Base-by-base conservation (phyloP, 306 rosid species). In the Pterocarpus macrocarpus region DNA sequence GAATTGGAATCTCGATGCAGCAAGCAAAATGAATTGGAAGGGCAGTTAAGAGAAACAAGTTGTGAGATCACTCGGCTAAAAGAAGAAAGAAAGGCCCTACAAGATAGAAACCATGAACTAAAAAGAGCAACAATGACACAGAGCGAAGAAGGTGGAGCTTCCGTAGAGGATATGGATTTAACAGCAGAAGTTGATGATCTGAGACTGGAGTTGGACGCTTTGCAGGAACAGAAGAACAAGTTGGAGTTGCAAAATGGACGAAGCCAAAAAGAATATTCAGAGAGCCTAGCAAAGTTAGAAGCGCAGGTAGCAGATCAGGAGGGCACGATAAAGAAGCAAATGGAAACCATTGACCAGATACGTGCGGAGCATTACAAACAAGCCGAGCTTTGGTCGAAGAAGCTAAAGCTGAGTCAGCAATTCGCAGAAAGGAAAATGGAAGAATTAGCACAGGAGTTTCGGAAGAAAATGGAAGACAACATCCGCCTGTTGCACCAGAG, bases 401-500 rank as follows among this genome's bases (percentile, higher is more conserved):
- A 79, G 52, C 59, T 50, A 12, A 86, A 35, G 81, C n/a, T 65
- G 5, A 82, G 59, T 15, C 80, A 50, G 39, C 82, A 79, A 57
- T 15, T 22, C 4, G 78, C 85, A 17, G 94, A 91, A 39, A 88
- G 87, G 82, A 91, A 87, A 69, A 83, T 91, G 75, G 92, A 88
- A 50, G 97, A 92, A 14, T 6, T 90, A 63, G 95, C 85, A 0
- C 84, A 86, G 8, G 86, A 81, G 78, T 78, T 77, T 65, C 81
- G 90, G 8, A 71, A 36, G 61, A 78, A 87, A 78, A 59, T 90
- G 55, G 94, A 92, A 69, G 94, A 90, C 44, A 85, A 83, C 15
- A 81, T 91, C 16, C 86, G 90, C 13, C 16, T 95, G 44, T 47
- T 95, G 65, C 84, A 80, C 59, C 92, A 80, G 36, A 89, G 97